Evolutionary conservation across 2,329 filamentous ascomycete genomes (phyloP).

Genomic region (Colletotrichum endophyticum): DNA sequence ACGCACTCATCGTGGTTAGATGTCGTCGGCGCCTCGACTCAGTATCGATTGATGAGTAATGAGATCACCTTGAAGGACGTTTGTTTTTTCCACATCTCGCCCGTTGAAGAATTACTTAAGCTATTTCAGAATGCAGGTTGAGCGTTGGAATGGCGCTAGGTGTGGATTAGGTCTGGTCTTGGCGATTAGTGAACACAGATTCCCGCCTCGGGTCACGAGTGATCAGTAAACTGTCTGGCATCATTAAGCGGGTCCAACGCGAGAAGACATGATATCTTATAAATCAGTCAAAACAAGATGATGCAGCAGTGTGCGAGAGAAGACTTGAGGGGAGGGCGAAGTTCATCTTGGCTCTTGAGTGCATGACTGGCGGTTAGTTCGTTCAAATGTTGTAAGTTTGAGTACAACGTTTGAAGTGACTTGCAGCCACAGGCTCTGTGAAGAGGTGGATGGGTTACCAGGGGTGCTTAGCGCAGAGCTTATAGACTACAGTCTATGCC

Average conservation of each 20-base stretch:
- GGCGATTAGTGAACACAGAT: neutral
- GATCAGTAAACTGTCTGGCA: neutral
- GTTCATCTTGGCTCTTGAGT: neutral
- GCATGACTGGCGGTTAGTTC: neutral
- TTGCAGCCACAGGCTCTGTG: neutral
- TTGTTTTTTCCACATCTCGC: neutral
- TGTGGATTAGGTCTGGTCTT: neutral
- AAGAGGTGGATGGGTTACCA: neutral
- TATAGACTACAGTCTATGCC: neutral
- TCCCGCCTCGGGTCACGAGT: neutral
- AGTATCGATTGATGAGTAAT: neutral
- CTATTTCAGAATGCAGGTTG: neutral
- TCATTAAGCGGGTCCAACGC: neutral
- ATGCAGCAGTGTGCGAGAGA: neutral
- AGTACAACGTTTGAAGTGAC: neutral
- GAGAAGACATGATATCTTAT: neutral
- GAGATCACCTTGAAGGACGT: neutral
- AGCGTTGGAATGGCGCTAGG: neutral
- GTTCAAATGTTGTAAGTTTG: neutral
- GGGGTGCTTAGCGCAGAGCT: neutral
- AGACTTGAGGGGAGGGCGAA: neutral
- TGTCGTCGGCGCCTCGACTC: neutral
- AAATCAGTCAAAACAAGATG: rapidly evolving
- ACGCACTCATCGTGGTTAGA: neutral
- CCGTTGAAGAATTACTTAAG: neutral